Evolutionary conservation across 352 stramenopile species (phyloP), one percentile per base, ranked within the genome.

Genomic region (Phytophthora citricola): DNA sequence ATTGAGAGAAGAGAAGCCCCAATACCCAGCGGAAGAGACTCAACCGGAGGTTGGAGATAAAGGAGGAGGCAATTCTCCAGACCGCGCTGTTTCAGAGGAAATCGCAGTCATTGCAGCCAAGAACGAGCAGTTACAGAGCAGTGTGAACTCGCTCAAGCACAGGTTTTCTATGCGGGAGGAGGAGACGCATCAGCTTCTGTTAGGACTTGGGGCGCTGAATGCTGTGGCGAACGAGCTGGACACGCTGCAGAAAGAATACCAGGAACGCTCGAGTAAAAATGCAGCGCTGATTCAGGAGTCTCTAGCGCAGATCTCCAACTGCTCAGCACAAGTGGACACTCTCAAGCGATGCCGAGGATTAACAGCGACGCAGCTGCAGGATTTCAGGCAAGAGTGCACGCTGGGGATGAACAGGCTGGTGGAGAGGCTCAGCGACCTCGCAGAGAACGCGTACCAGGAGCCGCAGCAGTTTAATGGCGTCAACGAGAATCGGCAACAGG

Each of bases 241-340:
- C 9, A 22, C 48, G 34, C 51, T 89, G 36, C 76, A 89, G 61
- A 63, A 60, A 12, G 76, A 88, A 24, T 88, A 88, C 49, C 67
- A 76, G 15, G 69, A 77, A 20, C 72, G 73, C 8, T 75, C 79
- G 45, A 65, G 61, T 12, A 77, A 76, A 54, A 85, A 91, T 53
- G 63, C 81, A 22, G 55, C 55, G 47, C 58, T 89, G 26, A 73
- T 87, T 36, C 74, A 91, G 49, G 69, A 89, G 34, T 74, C 75
- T 17, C 60, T 89, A 34, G 59, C 52, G n/a, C 79, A 79, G 49
- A 75, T 88, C n/a, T 73, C 76, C 27, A 75, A 77, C 17, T 87
- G 81, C 38, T 78, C 81, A n/a, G 60, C 52, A 14, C 79, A 85
- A 44, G 69, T 88, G 20, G 76, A 88, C 43, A 71, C 55, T 14